A percentile compares a stretch with the other conserved stretches of the same genome.
These are phyloP conservation scores for Begonia masoniana DNA, from an alignment of 306 rosid genomes.

Conservation along the genomic window DNA sequence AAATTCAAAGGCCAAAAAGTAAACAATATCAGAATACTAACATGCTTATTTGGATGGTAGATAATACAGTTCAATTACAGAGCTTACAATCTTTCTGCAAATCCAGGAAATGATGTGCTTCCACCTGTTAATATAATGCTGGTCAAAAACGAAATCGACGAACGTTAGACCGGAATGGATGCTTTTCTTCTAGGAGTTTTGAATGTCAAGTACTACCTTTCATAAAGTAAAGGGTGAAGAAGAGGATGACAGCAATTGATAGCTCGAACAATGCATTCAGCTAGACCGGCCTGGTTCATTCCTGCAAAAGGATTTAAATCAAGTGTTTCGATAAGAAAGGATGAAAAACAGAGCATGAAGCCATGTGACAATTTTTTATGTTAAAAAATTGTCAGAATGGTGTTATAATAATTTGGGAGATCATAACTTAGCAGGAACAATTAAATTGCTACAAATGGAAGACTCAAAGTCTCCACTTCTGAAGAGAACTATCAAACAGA, in stretches of 20 bases:
- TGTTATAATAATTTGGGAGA: neutral
- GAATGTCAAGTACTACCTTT: constrained; percentile 32
- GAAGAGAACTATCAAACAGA: neutral
- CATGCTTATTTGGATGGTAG: no score
- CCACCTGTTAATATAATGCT: constrained; percentile 95
- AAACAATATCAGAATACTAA: neutral
- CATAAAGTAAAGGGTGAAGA: constrained; percentile 81
- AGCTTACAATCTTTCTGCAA: constrained; percentile 78
- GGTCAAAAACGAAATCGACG: constrained; percentile 12
- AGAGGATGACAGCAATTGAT: constrained; percentile 71
- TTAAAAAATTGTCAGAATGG: neutral
- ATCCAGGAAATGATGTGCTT: constrained; percentile 72
- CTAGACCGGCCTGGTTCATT: constrained; percentile 94
- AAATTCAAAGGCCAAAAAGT: constrained; percentile 10
- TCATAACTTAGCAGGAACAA: neutral
- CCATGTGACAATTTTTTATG: neutral
- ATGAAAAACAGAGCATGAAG: neutral
- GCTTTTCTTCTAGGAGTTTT: neutral
- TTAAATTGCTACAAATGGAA: neutral
- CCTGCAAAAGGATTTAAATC: constrained; percentile 32
- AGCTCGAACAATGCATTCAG: constrained; percentile 82
- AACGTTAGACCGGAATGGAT: neutral
- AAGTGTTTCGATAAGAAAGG: constrained; percentile 1
- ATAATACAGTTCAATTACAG: neutral
- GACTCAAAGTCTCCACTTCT: neutral